These are phyloP conservation scores for Pisolithus sp. DNA, from an alignment of 768 basidiomycete species.

Conservation along the genomic window DNA sequence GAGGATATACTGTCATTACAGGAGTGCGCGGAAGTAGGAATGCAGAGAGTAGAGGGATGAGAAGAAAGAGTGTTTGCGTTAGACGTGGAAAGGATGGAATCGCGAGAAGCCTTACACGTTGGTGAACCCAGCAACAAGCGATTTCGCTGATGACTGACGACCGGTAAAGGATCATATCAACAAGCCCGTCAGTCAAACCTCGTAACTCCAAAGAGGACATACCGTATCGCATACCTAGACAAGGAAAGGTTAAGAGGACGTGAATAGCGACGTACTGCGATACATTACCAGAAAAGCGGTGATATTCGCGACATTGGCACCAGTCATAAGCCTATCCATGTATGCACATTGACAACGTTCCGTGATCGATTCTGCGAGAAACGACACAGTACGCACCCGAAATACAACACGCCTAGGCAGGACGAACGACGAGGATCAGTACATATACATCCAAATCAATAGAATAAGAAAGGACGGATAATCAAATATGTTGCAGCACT, in stretches of 20 bases:
- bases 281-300: not conserved
- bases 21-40: not conserved
- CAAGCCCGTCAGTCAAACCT: not conserved
- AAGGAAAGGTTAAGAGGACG: no score
- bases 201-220: not conserved
- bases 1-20: conserved; percentile 39
- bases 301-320: not conserved
- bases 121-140: not conserved
- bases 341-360: not conserved
- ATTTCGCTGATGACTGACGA: not conserved
- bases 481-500: not conserved
- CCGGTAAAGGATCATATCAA: not conserved
- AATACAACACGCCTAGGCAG: not conserved
- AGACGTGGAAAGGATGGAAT: no score
- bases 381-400: not conserved
- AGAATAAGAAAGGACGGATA: not conserved
- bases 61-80: no score
- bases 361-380: not conserved
- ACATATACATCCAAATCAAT: no score
- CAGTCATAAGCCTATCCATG: not conserved
- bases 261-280: not conserved
- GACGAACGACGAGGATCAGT: no score
- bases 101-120: not conserved
- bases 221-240: not conserved
- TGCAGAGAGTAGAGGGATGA: not conserved